Evolutionary conservation across 1,284 basidiomycete genomes (phyloP), one percentile per base, ranked within the genome.

Genomic region (Coniferiporia sulphurascens): DNA sequence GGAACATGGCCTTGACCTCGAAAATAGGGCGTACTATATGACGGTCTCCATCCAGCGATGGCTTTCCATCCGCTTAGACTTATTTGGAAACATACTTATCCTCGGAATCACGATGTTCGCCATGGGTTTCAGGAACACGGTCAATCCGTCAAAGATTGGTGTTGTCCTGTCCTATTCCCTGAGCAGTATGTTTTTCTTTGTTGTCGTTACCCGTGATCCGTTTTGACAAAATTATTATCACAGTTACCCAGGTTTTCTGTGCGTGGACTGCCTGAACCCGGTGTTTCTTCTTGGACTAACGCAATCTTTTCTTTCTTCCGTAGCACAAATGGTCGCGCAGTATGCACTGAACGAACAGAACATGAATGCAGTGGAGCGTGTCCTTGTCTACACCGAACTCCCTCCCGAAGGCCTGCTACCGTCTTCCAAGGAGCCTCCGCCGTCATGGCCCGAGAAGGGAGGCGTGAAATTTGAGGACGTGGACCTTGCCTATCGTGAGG

Each of bases 11-110:
- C 69, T 86, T 63, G 84, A 87, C 65, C 68, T 80, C 56, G 82
- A 87, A 69, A 86, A 86, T 68, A 75, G 87, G 48, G 91, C 91
- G 0, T 92, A 92, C 70, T 87, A 85, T 67, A 83, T 93, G 76
- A 91, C 87, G 0, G 80, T 88, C 35, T 75, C 81, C 3, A 86
- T 81, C 50, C 85, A 87, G 66, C 73, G 81, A 55, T 87, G 83
- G 83, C 71, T 86, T 2, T 74, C 76, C n/a, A 67, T 87, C 15
- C 76, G 86, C 1, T 73, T 89, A 6, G 83, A 86, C 60, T 66
- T 89, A 44, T 81, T 93, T 46, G 91, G 88, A 8, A 88, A 88
- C 57, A 68, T 90, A 13, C 73, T 95, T 15, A 79, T 90, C 15
- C 79, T 93, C 46, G 84, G 84, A 0, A 89, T 93, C 54, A 86